phyloP scores from a whole-genome alignment of 2,329 filamentous ascomycete genomes.

The Phialocephala subalpina region DNA sequence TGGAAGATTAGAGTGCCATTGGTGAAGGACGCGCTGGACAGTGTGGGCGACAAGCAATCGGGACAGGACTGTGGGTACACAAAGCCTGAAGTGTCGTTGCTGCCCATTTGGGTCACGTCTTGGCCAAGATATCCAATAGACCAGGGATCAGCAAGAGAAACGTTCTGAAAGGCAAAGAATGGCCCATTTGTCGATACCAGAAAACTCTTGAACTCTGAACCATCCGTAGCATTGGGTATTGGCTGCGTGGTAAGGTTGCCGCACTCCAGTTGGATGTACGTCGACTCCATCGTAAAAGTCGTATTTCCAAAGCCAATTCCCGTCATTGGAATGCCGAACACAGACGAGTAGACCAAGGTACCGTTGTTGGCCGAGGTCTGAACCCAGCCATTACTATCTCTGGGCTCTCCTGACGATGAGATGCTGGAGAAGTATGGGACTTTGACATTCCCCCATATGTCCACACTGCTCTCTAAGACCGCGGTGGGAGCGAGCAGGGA shows the following conservation, averaged over 20 bases:
- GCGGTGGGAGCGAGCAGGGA: slow-evolving; percentile 33
- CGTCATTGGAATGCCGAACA: slow-evolving; percentile 36
- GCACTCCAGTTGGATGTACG: slow-evolving; percentile 34
- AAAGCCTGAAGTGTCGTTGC: slow-evolving; percentile 18
- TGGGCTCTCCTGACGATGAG: slow-evolving; percentile 11
- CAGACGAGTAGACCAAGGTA: slow-evolving; percentile 31
- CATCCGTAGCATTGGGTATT: slow-evolving; percentile 16
- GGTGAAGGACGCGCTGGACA: slow-evolving; percentile 18
- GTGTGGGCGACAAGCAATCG: slow-evolving; percentile 27
- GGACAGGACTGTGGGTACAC: slow-evolving; percentile 30
- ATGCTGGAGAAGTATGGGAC: slow-evolving; percentile 38
- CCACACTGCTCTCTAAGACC: slow-evolving; percentile 34
- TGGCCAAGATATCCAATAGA: slow-evolving; percentile 34
- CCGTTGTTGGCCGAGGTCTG: slow-evolving; percentile 23
- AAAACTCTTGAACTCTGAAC: slow-evolving; percentile 14
- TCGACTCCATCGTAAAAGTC: slow-evolving; percentile 34
- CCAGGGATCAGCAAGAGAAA: slow-evolving; percentile 23
- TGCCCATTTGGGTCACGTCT: slow-evolving; percentile 24
- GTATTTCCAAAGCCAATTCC: slow-evolving; percentile 31
- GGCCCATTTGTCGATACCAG: slow-evolving; percentile 33
- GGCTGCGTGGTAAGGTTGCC: slow-evolving; percentile 22
- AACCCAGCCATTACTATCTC: slow-evolving; percentile 32
- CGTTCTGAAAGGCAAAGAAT: slow-evolving; percentile 31
- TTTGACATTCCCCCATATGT: slow-evolving; percentile 43
- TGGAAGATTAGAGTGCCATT: slow-evolving; percentile 31